phyloP scores from a whole-genome alignment of 2,329 filamentous ascomycete species.

The Phaeosphaeria sp. region DNA sequence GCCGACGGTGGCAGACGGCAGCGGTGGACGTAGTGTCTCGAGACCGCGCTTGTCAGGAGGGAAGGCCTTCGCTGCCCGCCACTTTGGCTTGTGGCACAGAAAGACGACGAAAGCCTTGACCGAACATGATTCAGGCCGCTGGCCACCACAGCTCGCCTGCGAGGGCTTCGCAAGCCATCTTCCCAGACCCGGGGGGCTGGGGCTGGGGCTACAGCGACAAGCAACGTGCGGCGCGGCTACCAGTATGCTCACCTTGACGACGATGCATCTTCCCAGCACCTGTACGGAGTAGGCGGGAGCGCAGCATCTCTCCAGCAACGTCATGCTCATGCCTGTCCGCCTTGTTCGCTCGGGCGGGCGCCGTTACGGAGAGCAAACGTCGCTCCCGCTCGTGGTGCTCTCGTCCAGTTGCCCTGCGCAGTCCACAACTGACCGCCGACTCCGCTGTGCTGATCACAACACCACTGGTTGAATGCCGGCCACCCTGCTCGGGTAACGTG shows the following conservation, averaged over 20 bases:
- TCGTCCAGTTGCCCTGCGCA: not conserved
- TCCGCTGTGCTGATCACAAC: not conserved
- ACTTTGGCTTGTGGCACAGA: not conserved
- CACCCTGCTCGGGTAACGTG: constrained; percentile 12
- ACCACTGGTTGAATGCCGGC: not conserved
- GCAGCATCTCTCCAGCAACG: not conserved
- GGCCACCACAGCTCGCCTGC: constrained; percentile 1
- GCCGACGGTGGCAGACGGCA: not conserved
- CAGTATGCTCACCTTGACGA: constrained; percentile 14
- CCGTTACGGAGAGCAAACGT: constrained; percentile 32
- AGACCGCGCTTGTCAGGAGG: not conserved
- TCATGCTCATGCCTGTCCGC: not conserved
- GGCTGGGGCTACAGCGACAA: constrained; percentile 19
- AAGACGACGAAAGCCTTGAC: not conserved
- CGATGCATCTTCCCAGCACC: constrained; percentile 8
- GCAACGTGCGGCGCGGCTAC: constrained; percentile 28
- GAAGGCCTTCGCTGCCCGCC: not conserved
- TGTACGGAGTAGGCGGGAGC: no score
- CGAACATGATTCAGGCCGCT: constrained; percentile 23
- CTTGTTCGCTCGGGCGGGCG: not conserved
- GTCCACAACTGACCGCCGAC: not conserved
- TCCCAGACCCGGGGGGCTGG: constrained; percentile 35
- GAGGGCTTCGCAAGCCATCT: constrained; percentile 29
- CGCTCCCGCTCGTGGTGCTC: constrained; percentile 15
- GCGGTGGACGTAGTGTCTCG: not conserved